Evolutionary conservation across 2,329 filamentous ascomycete genomes (phyloP).

Genomic region (Cladosporium austrohemisphaericum): DNA sequence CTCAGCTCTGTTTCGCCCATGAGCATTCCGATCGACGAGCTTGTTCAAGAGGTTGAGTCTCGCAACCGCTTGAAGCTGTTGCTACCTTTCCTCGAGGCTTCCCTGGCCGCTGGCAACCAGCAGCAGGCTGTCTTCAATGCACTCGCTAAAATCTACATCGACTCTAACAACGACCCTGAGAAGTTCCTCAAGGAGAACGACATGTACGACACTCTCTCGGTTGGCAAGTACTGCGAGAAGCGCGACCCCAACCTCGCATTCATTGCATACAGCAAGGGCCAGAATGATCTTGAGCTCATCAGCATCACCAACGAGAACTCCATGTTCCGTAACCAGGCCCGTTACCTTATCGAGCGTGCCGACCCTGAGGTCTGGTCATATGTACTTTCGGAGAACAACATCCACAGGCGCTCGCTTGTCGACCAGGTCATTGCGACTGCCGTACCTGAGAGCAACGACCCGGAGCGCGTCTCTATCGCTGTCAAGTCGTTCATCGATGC

Average conservation of each 20-base stretch:
- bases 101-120: constrained; percentile 82
- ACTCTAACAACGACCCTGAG: constrained; percentile 97
- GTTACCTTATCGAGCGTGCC: constrained; percentile 86
- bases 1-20: constrained; percentile 78
- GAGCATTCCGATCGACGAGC: constrained; percentile 87
- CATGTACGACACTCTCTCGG: constrained; percentile 83
- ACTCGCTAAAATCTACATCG: constrained; percentile 98
- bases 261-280: constrained; percentile 92
- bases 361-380: constrained; percentile 92
- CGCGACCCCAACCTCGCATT: constrained; percentile 92
- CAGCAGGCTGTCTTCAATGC: constrained; percentile 97
- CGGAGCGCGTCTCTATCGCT: constrained; percentile 89
- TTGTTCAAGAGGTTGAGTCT: constrained; percentile 90
- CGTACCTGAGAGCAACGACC: constrained; percentile 79
- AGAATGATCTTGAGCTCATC: constrained; percentile 95
- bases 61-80: constrained; percentile 94
- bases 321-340: constrained; percentile 98
- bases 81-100: constrained; percentile 91
- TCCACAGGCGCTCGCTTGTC: constrained; percentile 86
- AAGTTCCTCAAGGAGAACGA: constrained; percentile 97
- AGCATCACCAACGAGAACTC: constrained; percentile 98
- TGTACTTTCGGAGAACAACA: constrained; percentile 91
- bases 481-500: constrained; percentile 89
- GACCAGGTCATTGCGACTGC: constrained; percentile 96
- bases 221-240: constrained; percentile 99